phyloP scores from a whole-genome alignment of 1,284 basidiomycete genomes.

The Ceratobasidium sp. region DNA sequence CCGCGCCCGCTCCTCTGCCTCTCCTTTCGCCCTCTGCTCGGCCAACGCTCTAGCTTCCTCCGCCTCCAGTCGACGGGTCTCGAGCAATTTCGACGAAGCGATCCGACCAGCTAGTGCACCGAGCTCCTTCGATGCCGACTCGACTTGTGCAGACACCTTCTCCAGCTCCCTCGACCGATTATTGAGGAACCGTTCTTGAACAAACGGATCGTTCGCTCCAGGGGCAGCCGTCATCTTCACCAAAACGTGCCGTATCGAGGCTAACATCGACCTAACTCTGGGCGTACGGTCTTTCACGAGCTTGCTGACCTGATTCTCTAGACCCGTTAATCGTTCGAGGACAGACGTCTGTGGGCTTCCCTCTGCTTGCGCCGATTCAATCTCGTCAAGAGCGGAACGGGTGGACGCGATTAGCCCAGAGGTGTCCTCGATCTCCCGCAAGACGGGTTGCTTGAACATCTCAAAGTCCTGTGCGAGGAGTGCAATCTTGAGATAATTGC shows the following conservation, averaged over 20 bases:
- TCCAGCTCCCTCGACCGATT: slow-evolving; percentile 32
- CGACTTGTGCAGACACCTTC: slow-evolving; percentile 24
- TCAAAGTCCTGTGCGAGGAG: slow-evolving; percentile 38
- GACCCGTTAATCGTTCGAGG: slow-evolving; percentile 10
- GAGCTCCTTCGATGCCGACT: slow-evolving; percentile 25
- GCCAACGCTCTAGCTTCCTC: slow-evolving; percentile 48
- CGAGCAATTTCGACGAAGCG: slow-evolving; percentile 42
- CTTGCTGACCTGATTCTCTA: slow-evolving; percentile 26
- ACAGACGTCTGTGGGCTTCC: neutral
- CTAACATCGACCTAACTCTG: slow-evolving; percentile 19
- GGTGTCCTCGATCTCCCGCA: slow-evolving; percentile 26
- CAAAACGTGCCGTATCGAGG: slow-evolving; percentile 34
- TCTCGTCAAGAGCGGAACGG: slow-evolving; percentile 5
- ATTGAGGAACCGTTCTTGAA: slow-evolving; percentile 36
- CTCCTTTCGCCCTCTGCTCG: slow-evolving; percentile 28
- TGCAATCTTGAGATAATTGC: slow-evolving; percentile 28
- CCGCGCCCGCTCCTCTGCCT: slow-evolving; percentile 34
- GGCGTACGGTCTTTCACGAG: slow-evolving; percentile 24
- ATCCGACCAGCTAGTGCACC: slow-evolving; percentile 21
- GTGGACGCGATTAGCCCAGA: slow-evolving; percentile 15
- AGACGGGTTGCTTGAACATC: slow-evolving; percentile 31
- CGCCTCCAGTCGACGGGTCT: slow-evolving; percentile 57
- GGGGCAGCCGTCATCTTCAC: slow-evolving; percentile 40
- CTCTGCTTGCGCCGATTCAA: slow-evolving; percentile 4
- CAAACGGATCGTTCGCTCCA: slow-evolving; percentile 30